These are phyloP conservation scores for Torulaspora gathmanii DNA, from an alignment of 805 yeast species.

Conservation along the genomic window DNA sequence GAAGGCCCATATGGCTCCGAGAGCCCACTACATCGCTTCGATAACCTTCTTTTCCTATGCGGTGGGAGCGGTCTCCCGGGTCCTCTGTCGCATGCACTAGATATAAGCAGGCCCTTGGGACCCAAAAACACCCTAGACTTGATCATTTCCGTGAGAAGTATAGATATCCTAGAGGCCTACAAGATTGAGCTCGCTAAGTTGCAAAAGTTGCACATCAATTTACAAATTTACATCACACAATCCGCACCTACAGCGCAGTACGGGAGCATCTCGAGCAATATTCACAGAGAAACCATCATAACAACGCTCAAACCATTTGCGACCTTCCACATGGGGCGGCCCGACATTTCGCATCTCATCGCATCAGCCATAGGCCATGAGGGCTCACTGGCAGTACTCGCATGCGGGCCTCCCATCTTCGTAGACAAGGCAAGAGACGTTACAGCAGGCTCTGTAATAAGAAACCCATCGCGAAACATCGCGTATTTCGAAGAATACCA, in stretches of 20 bases:
- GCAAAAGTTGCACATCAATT: slow-evolving; percentile 14
- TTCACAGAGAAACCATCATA: slow-evolving; percentile 1
- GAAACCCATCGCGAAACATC: slow-evolving; percentile 44
- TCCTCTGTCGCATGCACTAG: slow-evolving; percentile 44
- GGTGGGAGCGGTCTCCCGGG: slow-evolving; percentile 78
- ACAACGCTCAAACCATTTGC: slow-evolving; percentile 27
- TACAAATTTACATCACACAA: slow-evolving; percentile 20
- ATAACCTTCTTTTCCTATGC: slow-evolving; percentile 55
- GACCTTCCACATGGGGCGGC: slow-evolving; percentile 43
- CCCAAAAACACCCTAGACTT: slow-evolving; percentile 14
- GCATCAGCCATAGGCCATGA: slow-evolving; percentile 34
- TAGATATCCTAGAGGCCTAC: slow-evolving; percentile 20
- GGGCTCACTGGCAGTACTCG: slow-evolving; percentile 47
- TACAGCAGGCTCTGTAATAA: slow-evolving; percentile 40
- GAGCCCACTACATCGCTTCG: slow-evolving; percentile 46
- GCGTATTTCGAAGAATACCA: slow-evolving; percentile 74
- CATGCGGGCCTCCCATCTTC: slow-evolving; percentile 61
- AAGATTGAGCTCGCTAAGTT: slow-evolving; percentile 17
- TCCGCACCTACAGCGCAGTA: slow-evolving; percentile 1
- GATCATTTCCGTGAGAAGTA: slow-evolving; percentile 17
- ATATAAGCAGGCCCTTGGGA: slow-evolving; percentile 25
- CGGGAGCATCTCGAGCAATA: slow-evolving; percentile 5
- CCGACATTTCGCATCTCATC: slow-evolving; percentile 41
- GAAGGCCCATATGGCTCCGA: slow-evolving; percentile 72
- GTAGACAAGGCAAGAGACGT: slow-evolving; percentile 52